These are phyloP conservation scores for Aphanomyces stellatus DNA, from an alignment of 352 stramenopile species.

Conservation along the genomic window DNA sequence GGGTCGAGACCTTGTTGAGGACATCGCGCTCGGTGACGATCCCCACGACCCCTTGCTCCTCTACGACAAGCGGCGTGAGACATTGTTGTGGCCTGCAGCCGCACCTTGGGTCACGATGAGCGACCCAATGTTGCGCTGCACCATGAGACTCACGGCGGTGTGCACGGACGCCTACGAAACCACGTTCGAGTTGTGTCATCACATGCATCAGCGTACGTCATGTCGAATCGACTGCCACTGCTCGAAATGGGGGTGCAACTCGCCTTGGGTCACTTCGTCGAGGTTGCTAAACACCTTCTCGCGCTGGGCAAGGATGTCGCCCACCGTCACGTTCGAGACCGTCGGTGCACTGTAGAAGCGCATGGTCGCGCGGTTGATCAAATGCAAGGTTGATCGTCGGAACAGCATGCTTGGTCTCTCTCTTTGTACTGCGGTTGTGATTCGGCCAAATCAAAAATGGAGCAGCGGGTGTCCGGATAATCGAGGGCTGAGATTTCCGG, in stretches of 20 bases:
- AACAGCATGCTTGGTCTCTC: no score
- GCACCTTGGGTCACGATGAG: conserved; percentile 68
- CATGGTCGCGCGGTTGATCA: no score
- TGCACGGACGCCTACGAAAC: conserved; percentile 71
- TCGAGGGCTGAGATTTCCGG: not conserved
- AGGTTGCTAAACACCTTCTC: conserved; percentile 15
- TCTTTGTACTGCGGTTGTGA: not conserved
- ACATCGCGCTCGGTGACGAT: conserved; percentile 81
- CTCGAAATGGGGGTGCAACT: conserved; percentile 13
- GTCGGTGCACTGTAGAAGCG: conserved; percentile 10
- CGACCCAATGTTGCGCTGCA: conserved; percentile 67
- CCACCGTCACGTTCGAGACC: not conserved
- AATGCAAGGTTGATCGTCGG: no score
- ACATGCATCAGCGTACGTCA: not conserved
- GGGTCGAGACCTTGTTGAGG: conserved; percentile 56
- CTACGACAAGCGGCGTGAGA: conserved; percentile 16
- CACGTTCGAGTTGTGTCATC: not conserved
- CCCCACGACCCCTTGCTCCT: conserved; percentile 55
- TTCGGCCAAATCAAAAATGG: not conserved
- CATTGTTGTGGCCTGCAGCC: not conserved
- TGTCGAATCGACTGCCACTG: conserved; percentile 13
- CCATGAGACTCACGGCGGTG: conserved; percentile 67
- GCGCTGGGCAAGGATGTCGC: conserved; percentile 1
- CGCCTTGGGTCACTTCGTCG: not conserved
- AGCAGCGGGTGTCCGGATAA: not conserved